A percentile compares a stretch with the other conserved stretches of the same genome.
phyloP scores from a whole-genome alignment of 1,139 yeast genomes.

The Kodamaea fungicola region DNA sequence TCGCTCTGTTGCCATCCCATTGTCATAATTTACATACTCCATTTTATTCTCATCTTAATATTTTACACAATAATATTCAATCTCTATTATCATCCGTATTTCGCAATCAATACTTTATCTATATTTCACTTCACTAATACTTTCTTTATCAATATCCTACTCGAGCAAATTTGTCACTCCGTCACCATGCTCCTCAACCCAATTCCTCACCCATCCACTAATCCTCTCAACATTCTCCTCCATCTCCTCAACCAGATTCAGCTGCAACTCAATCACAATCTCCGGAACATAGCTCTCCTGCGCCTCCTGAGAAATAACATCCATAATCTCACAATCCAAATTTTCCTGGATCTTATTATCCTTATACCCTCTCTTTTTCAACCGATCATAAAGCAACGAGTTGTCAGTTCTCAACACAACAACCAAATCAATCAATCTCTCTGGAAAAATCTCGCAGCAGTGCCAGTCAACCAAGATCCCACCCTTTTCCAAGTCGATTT shows the following conservation, averaged over 20 bases:
- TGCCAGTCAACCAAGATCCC: constrained; percentile 94
- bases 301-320: constrained; percentile 84
- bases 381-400: constrained; percentile 66
- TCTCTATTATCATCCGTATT: too few species aligned
- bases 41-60: too few species aligned
- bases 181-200: constrained; percentile 52
- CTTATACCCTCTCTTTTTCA: constrained; percentile 69
- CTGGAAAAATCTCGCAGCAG: constrained; percentile 93
- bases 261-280: constrained; percentile 74
- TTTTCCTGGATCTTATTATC: constrained; percentile 85
- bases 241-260: constrained; percentile 72
- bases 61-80: too few species aligned
- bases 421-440: constrained; percentile 84
- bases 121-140: too few species aligned
- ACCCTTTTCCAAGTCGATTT: constrained; percentile 77
- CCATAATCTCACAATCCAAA: constrained; percentile 96
- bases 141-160: constrained; percentile 13
- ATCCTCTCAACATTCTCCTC: constrained; percentile 78
- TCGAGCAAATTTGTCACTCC: constrained; percentile 39
- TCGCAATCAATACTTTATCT: too few species aligned
- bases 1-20: too few species aligned
- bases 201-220: constrained; percentile 65
- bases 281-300: constrained; percentile 73
- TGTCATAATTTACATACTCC: too few species aligned
- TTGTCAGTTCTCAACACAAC: constrained; percentile 83